These are phyloP conservation scores for Mortierella sp. DNA, from an alignment of 371 early-diverging fungal species.

Conservation along the genomic window DNA sequence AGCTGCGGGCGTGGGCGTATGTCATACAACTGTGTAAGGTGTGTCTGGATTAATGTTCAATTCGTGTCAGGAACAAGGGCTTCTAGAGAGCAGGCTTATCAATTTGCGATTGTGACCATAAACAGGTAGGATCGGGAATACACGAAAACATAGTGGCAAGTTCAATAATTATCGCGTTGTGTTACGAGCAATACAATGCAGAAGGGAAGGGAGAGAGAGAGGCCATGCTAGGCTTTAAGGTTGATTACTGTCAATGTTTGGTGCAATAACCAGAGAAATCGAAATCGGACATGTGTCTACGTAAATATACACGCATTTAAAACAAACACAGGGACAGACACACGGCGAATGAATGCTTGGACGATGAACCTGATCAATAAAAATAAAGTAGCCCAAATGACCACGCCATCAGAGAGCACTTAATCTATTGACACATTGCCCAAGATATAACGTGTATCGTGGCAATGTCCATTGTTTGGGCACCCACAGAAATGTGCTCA, in stretches of 20 bases:
- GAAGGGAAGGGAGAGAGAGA: not conserved
- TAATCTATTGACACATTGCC: too few species aligned
- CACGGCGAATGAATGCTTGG: not conserved
- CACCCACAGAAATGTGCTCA: not conserved
- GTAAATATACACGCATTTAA: not conserved
- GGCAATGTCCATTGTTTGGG: not conserved
- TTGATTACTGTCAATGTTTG: conserved; percentile 1
- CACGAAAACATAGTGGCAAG: not conserved
- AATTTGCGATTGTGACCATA: conserved; percentile 3
- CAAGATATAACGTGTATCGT: not conserved
- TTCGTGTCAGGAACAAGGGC: not conserved
- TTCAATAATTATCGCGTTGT: not conserved
- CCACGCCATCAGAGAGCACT: not conserved
- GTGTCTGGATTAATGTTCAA: not conserved
- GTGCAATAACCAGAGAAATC: not conserved
- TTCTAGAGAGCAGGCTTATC: not conserved
- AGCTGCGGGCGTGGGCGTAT: not conserved
- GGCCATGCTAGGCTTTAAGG: not conserved
- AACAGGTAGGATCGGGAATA: not conserved
- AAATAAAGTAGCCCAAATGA: not conserved
- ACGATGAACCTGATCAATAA: too few species aligned
- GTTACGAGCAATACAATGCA: not conserved
- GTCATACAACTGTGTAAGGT: not conserved
- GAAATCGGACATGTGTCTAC: not conserved
- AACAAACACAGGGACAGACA: not conserved